Evolutionary conservation across 108 stramenopile genomes (phyloP), one percentile per base, ranked within the genome.

Genomic region (Skeletonema menzelii): DNA sequence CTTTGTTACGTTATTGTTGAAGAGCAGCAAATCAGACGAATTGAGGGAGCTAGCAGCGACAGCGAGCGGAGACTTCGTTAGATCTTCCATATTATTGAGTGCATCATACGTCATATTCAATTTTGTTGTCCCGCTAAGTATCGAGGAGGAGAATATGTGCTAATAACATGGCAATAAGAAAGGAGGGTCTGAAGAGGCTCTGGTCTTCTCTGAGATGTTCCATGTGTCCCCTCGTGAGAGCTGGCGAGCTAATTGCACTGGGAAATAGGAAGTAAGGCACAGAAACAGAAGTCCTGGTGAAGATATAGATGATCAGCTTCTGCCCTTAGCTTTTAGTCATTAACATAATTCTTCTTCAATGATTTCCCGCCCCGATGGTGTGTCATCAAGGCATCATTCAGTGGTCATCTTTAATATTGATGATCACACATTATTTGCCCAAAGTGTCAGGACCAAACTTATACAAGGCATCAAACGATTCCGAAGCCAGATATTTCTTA

Each of bases 391-490:
- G n/a, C n/a, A n/a, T n/a, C n/a, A n/a, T n/a, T n/a, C n/a, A n/a
- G n/a, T n/a, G n/a, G 7, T 4, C 3, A 32, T 32, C 31, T 11
- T 35, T 35, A 35, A 35, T 37, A 12, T 1, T 12, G 20, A 53
- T 6, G n/a, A 7, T 47, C 6, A 4, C n/a, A 20, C 3, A 30
- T 30, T 26, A 74, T 59, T 53, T 74, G 0, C 73, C 73, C 5
- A 74, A 44, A 30, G 67, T 67, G 7, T 57, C 73, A 5, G 73
- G 73, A 2, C 73, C 67, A 56, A 74, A 74, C 26, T 74, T 74
- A 58, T 44, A 57, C 27, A 74, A 31, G 19, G 20, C 38, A 20
- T 65, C 73, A 74, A 37, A 74, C 3, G 65, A 35, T n/a, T 74
- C 65, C 27, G 55, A 38, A 19, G 65, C 56, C 56, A 74, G 35